Base-by-base conservation (phyloP, 768 basidiomycete species). In the Kondoa malvinella region DNA sequence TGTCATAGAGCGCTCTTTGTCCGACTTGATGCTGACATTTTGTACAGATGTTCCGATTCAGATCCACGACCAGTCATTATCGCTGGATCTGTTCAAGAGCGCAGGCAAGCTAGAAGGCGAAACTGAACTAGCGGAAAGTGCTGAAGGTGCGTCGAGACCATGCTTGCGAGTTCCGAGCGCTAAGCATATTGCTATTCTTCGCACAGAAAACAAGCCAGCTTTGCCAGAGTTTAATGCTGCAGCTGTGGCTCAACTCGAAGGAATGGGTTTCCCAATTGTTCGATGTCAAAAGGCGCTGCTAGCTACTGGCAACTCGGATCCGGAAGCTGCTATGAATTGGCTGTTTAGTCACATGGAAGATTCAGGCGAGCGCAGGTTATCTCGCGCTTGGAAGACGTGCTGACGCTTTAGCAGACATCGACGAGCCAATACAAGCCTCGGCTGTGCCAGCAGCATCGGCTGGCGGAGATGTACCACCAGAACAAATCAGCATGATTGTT, bases 301-400 rank as follows among this genome's bases (percentile, higher is more conserved):
- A 12, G 91, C 90, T 0, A 97, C 92, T 0, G 89, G 90, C 0
- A 78, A 80, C 72, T 85, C 86, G 72, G 84, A 85, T 68, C 79
- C 87, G 0, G 88, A 92, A 70, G 82, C 80, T 0, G 95, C 95
- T 0, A 94, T 94, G 91, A 86, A 90, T 68, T 99, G 94, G 94
- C 77, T 99, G 56, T 94, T 97, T 74, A 81, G 77, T 57, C 94
- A 96, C 76, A 89, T 92, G 88, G 92, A 96, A 0, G 94, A 97
- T 77, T 81, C 89, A 15, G 89, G 91, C 89, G 17, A 67, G 78
- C 68, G 58, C 17, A 4, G 56, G 15, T 30, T 2, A 32, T 14
- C 34, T 59, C 40, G 12, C 65, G 21, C 2, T 17, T 16, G 21
- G 21, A 17, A n/a, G 21, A 25, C 12, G 26, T 57, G 3, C 25